A percentile compares a stretch with the other conserved stretches of the same genome.
Evolutionary conservation across 1,284 basidiomycete species (phyloP).

Genomic region (Malassezia dermatis): DNA sequence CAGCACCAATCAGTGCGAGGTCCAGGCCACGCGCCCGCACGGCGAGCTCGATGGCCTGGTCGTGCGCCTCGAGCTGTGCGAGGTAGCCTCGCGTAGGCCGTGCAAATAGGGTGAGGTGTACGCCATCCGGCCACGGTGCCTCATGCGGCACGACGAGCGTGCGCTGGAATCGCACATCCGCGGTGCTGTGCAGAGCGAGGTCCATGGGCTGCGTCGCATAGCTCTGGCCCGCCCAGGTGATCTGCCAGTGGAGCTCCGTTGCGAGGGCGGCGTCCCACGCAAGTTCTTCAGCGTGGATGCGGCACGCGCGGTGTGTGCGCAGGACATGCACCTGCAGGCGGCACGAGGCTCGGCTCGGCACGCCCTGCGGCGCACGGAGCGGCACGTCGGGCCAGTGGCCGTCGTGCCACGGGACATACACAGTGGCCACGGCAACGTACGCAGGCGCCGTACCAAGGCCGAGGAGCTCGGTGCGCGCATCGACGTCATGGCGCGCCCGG

Average conservation of each 20-base stretch:
- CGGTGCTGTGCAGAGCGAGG: background rate
- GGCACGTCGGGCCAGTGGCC: background rate
- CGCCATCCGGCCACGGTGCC: background rate
- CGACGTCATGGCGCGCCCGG: background rate
- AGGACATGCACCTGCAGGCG: constrained; percentile 36
- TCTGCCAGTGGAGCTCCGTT: constrained; percentile 3
- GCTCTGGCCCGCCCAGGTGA: background rate
- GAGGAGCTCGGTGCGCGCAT: background rate
- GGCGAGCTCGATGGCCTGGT: background rate
- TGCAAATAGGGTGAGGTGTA: background rate
- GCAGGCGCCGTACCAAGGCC: background rate
- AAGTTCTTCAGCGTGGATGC: background rate
- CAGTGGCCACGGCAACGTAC: background rate
- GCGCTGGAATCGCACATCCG: background rate
- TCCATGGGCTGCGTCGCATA: constrained; percentile 6
- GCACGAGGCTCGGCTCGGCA: background rate
- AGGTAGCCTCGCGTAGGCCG: constrained; percentile 1
- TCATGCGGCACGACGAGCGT: background rate
- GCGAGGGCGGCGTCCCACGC: background rate
- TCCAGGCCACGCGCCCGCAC: background rate
- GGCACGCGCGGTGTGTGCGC: background rate
- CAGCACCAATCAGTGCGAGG: background rate
- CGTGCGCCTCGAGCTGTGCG: background rate
- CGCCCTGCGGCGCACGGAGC: background rate
- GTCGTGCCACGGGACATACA: background rate